Percentiles rank a stretch among this genome's conserved stretches.
phyloP scores from a whole-genome alignment of 805 yeast genomes.

The Sporopachydermia lactativora region DNA sequence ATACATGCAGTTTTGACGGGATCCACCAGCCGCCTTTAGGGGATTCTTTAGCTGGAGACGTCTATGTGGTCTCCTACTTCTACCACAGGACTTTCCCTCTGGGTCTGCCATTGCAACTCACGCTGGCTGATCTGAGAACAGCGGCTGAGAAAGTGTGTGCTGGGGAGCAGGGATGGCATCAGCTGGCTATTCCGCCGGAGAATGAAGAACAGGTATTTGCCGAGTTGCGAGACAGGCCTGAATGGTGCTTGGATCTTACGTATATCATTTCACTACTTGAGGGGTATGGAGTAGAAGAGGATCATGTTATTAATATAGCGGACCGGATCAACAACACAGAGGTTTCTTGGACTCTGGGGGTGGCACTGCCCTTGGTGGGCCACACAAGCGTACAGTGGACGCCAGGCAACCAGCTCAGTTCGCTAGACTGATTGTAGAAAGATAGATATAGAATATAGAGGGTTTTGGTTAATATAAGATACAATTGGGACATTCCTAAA shows the following conservation, averaged over 20 bases:
- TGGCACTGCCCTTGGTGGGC: conserved; percentile 1
- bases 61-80: background rate
- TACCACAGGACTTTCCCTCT: background rate
- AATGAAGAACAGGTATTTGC: background rate
- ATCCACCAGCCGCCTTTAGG: background rate
- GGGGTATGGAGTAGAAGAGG: background rate
- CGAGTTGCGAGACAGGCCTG: background rate
- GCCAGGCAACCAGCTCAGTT: background rate
- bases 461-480: no score
- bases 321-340: background rate
- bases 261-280: background rate
- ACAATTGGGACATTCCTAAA: no score
- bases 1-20: background rate
- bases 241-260: conserved; percentile 1
- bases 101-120: background rate
- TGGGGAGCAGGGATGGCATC: background rate
- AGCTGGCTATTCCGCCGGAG: background rate
- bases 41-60: background rate
- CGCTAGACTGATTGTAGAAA: background rate
- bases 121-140: background rate
- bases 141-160: background rate
- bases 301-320: background rate
- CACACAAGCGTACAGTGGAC: background rate
- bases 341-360: background rate
- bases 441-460: background rate